Percentiles rank a stretch among this genome's conserved stretches.
Conservation (phyloP, 495 filamentous ascomycete species). For the Tuber umbilicatum region DNA sequence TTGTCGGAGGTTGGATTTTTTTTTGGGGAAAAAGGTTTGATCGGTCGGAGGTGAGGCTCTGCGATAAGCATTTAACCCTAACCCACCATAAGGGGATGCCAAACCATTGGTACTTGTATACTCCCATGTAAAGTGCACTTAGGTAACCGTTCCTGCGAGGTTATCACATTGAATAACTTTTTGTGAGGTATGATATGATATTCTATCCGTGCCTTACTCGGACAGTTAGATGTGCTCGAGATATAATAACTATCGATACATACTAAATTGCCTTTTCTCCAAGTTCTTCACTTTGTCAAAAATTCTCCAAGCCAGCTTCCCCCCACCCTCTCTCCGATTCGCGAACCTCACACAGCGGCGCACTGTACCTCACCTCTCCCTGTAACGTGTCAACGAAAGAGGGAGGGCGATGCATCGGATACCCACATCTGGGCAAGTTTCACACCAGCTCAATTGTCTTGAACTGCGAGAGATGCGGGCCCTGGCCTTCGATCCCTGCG, state of each 20-base stretch:
- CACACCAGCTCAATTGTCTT: neutral
- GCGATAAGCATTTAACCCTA: neutral
- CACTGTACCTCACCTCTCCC: neutral
- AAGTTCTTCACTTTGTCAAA: neutral
- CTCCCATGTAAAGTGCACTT: too few species aligned
- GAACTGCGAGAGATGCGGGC: neutral
- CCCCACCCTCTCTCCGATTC: neutral
- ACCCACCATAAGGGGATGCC: neutral
- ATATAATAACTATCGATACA: neutral
- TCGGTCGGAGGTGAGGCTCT: neutral
- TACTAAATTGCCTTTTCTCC: neutral
- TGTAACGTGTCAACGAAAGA: neutral
- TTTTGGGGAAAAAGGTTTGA: neutral
- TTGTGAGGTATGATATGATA: too few species aligned
- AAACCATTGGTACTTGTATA: too few species aligned
- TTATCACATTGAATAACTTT: neutral
- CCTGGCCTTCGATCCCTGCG: neutral
- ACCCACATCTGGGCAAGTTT: neutral
- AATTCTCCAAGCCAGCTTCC: neutral
- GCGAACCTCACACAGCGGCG: neutral
- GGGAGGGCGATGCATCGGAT: neutral
- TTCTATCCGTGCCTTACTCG: neutral
- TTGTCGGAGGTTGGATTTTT: neutral
- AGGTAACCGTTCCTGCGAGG: too few species aligned
- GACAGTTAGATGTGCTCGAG: neutral